Base-by-base conservation (phyloP, 306 rosid genomes). In the Astragalus glycyphyllos region DNA sequence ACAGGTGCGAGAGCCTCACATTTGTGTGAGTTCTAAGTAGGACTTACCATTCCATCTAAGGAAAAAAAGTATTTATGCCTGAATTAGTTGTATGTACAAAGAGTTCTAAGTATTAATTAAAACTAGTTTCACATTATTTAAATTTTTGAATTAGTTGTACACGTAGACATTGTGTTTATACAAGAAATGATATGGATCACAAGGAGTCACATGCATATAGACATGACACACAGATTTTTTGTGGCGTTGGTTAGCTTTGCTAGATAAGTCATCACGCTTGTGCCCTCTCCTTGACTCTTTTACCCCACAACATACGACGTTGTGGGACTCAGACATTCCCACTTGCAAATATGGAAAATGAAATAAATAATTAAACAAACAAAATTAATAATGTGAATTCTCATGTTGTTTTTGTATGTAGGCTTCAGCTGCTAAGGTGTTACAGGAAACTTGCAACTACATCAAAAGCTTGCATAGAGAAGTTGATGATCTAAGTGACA, bases 361-460 rank as follows among this genome's bases (percentile, higher is more conserved):
- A 12, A 7, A 14, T 31, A 12, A 7, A 14, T 31, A 26, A 26
- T 26, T 26, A 26, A 26, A 26, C 31, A 26, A 2, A 26, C n/a
- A 11, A 58, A 55, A 26, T 32, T 12, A 32, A 14, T 6, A 20
- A 13, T 2, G 66, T 13, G 11, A 37, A 59, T 11, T 40, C 3
- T 6, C 26, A n/a, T 20, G 0, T 62, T 48, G 32, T 38, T 2
- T 46, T 47, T 61, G 67, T 17, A 10, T 6, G 78, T 41, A 83
- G 86, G 84, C 76, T 54, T 83, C 86, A 8, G 79, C 81, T 11
- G 76, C 96, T 3, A 94, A 82, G 69, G 90, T 94, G 3, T 77
- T 94, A 72, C 89, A 94, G 73, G 96, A 94, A 91, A 94, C 98
- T 26, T 89, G 96, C 88, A 89, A 90, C 88, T 90, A 89, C 56